Percentiles rank a stretch among this genome's conserved stretches.
Conservation (phyloP, 148 eudicot genomes). For the Oxyria digyna region DNA sequence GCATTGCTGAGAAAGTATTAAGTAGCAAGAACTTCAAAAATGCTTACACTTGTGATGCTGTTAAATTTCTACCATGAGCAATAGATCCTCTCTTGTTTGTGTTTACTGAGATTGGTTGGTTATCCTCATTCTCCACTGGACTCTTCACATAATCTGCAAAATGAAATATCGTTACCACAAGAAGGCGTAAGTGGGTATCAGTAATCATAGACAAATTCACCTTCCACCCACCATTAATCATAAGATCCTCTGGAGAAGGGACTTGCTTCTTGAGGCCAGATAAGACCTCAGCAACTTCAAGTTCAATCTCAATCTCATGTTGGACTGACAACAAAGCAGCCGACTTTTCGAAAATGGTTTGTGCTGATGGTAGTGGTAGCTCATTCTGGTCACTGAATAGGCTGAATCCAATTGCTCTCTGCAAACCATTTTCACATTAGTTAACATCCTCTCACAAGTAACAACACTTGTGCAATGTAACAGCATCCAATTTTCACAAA, state of each 20-base stretch:
- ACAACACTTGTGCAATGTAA: not conserved
- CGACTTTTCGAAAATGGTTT: not conserved
- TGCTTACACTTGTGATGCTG: constrained; percentile 3
- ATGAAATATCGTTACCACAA: not conserved
- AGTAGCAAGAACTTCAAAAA: not conserved
- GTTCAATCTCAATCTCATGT: constrained; percentile 6
- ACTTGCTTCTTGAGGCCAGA: constrained; percentile 1
- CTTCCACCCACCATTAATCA: not conserved
- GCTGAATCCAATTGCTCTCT: not conserved
- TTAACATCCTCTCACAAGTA: not conserved
- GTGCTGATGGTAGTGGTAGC: not conserved
- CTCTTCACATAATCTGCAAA: not conserved
- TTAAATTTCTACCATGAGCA: not conserved
- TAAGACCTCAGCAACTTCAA: constrained; percentile 2
- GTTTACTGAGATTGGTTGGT: not conserved
- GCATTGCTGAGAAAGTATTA: not conserved
- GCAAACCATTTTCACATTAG: not conserved
- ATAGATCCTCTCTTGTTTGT: not conserved
- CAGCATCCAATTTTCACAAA: not conserved
- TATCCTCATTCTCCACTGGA: not conserved
- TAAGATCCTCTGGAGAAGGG: not conserved
- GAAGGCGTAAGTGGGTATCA: not conserved
- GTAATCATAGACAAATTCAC: not conserved
- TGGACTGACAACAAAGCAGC: not conserved
- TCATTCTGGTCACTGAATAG: not conserved